Evolutionary conservation across 2,329 filamentous ascomycete genomes (phyloP).

Genomic region (Apiospora phragmitis): DNA sequence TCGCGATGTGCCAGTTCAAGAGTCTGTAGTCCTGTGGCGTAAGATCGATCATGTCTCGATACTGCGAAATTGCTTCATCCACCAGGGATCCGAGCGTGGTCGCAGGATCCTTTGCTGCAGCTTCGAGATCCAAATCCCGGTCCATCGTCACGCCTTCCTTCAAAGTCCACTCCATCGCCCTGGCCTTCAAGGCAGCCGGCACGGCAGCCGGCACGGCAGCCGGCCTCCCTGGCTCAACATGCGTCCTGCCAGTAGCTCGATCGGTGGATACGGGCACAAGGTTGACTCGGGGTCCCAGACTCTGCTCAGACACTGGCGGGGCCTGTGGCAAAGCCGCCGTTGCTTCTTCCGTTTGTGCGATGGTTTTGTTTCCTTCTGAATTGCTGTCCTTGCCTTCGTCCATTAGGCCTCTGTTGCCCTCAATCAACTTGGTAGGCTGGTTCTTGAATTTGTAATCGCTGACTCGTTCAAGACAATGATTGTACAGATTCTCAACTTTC

Average conservation of each 20-base stretch:
- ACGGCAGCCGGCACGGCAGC: too few relatives aligned
- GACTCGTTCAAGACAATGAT: conserved; percentile 89
- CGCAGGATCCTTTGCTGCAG: conserved; percentile 60
- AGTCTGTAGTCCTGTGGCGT: conserved; percentile 85
- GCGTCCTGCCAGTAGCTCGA: conserved; percentile 70
- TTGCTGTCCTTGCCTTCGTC: conserved; percentile 78
- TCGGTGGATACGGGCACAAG: conserved; percentile 66
- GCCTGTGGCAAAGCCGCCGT: conserved; percentile 60
- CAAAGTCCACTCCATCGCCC: conserved; percentile 79
- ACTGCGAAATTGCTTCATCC: conserved; percentile 88
- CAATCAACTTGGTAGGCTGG: conserved; percentile 67
- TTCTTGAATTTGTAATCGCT: conserved; percentile 86
- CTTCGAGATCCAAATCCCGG: conserved; percentile 70
- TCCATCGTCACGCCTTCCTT: conserved; percentile 62
- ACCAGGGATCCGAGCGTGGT: conserved; percentile 89
- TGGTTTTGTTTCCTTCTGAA: conserved; percentile 68
- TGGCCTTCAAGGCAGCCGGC: conserved; percentile 73
- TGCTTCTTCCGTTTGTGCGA: conserved; percentile 72
- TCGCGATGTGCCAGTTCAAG: conserved; percentile 97
- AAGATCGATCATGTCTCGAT: conserved; percentile 78
- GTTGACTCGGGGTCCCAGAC: conserved; percentile 53
- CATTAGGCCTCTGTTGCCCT: conserved; percentile 81
- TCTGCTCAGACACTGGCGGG: conserved; percentile 54
- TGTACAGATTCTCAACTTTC: conserved; percentile 88
- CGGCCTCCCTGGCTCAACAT: conserved; percentile 68